phyloP scores from a whole-genome alignment of 225 moss, liverwort and hornwort genomes.

The Sphagnum contortum region DNA sequence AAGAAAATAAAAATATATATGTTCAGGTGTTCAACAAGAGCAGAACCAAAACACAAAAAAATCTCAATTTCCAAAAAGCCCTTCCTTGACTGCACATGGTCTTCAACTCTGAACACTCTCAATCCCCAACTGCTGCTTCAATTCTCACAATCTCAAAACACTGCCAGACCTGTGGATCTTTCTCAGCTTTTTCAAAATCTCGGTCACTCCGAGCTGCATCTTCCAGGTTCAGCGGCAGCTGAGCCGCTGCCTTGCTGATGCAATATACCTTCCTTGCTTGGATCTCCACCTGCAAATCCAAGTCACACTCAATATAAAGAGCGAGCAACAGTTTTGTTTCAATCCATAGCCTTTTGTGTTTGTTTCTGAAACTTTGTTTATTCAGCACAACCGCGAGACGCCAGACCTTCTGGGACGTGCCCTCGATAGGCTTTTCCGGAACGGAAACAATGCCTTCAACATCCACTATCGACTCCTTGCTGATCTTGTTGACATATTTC shows the following conservation, averaged over 20 bases:
- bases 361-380: background rate
- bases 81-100: too few species aligned
- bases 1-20: background rate
- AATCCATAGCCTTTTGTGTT: background rate
- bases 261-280: conserved; percentile 64
- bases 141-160: background rate
- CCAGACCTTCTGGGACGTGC: conserved; percentile 56
- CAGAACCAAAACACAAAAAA: too few species aligned
- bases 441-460: conserved; percentile 65
- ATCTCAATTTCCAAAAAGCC: too few species aligned
- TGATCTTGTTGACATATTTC: conserved; percentile 63
- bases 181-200: conserved; percentile 68
- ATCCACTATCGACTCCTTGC: conserved; percentile 80
- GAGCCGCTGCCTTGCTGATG: conserved; percentile 62
- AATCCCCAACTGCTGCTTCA: background rate
- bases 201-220: conserved; percentile 82
- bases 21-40: background rate
- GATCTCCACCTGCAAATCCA: conserved; percentile 58
- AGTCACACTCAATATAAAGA: background rate
- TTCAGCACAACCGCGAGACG: background rate
- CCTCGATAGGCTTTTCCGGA: conserved; percentile 51
- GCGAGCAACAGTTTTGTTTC: background rate
- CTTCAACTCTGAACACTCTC: background rate
- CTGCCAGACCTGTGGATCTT: conserved; percentile 15
- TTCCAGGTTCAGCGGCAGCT: conserved; percentile 78